Base-by-base conservation (phyloP, 2,329 filamentous ascomycete genomes). In the Thermoascus crustaceus region DNA sequence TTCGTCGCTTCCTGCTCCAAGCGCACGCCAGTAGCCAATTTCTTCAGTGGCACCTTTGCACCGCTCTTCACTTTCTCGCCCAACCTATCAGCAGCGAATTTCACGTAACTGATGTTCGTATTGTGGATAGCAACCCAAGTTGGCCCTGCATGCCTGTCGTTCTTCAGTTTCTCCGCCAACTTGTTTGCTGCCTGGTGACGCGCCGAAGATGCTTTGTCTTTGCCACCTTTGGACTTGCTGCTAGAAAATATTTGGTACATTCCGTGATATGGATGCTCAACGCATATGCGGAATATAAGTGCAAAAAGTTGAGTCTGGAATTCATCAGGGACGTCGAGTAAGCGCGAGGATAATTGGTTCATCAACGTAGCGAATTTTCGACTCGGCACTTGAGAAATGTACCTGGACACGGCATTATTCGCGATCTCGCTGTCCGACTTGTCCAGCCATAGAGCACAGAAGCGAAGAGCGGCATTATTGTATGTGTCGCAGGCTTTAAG, bases 211-310 rank as follows among this genome's bases (percentile, higher is more conserved):
- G 82, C 75, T 25, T 82, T 76, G 46, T 95, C 89, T 47, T 82
- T 80, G 34, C 70, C 63, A 34, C 59, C 71, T 48, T 80, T 78
- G 33, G 75, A 78, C 49, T 80, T 83, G 29, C 76, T 79, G 14
- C 82, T 80, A 2, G 88, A 85, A 69, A 89, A 95, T 26, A 98
- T 85, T 49, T 96, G 88, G 56, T 98, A 94, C 79, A 96, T 89
- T 32, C 87, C 87, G 55, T 98, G 93, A 57, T 88, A 94, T 0
- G 91, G 93, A 61, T 99, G 91, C 38, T 98, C 87, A 7, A 75
- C 71, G 53, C 89, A 96, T 37, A 98, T 94, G 6, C 79, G 80
- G 51, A 79, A 77, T 3, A 96, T 79, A 11, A 98, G 66, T 2
- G 71, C 68, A 34, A 78, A 75, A 2, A 99, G 68, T 1, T 89